Percentiles rank a stretch among this genome's conserved stretches.
These are phyloP conservation scores for Xerocomellus amylosporus DNA, from an alignment of 768 basidiomycete species.

Conservation along the genomic window DNA sequence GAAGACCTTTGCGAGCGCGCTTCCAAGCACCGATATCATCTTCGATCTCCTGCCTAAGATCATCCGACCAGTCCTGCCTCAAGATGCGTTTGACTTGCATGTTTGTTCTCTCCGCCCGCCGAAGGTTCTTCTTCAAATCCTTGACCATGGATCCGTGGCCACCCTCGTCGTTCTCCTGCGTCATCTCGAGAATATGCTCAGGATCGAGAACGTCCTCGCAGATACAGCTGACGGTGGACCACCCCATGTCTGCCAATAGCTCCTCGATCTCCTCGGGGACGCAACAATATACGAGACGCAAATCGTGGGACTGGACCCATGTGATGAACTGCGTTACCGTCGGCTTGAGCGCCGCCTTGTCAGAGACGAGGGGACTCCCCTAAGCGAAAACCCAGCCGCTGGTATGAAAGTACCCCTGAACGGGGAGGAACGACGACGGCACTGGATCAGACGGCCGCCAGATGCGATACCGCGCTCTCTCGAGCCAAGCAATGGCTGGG, in stretches of 20 bases:
- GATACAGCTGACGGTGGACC: conserved; percentile 62
- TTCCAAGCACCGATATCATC: conserved; percentile 58
- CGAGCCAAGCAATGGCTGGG: conserved; percentile 69
- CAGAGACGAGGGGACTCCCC: conserved; percentile 59
- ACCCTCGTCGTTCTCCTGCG: too few species aligned
- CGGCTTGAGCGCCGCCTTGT: conserved; percentile 33
- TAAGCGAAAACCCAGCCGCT: conserved; percentile 57
- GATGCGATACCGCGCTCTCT: conserved; percentile 51
- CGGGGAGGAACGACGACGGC: conserved; percentile 43
- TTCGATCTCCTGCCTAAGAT: conserved; percentile 47
- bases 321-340: conserved; percentile 42
- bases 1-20: conserved; percentile 48
- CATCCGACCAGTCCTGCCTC: conserved; percentile 39
- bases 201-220: conserved; percentile 60
- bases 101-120: conserved; percentile 52
- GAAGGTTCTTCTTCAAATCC: conserved; percentile 60
- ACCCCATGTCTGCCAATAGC: too few species aligned
- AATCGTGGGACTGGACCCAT: conserved; percentile 41
- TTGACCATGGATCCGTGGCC: too few species aligned
- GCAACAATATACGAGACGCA: conserved; percentile 61
- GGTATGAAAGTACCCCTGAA: conserved; percentile 58
- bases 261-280: conserved; percentile 51
- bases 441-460: conserved; percentile 40
- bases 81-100: conserved; percentile 48
- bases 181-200: conserved; percentile 42